Conservation (phyloP, 2,329 filamentous ascomycete genomes). For the Aspergillus neotritici region DNA sequence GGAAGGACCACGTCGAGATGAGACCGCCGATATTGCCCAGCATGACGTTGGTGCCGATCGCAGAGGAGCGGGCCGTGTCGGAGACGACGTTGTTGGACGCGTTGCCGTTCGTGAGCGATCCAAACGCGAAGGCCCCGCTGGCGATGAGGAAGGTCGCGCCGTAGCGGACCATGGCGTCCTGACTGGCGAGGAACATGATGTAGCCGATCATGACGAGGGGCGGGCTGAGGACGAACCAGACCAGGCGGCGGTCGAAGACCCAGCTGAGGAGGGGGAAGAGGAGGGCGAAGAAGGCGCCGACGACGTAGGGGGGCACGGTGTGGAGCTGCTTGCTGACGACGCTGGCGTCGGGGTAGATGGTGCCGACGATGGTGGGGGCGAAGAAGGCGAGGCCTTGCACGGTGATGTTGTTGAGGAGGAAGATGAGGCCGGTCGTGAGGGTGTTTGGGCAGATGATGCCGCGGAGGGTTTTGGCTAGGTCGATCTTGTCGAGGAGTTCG, state of each 20-base stretch:
- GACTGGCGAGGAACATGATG: constrained; percentile 61
- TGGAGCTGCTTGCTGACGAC: constrained; percentile 62
- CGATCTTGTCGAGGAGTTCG: constrained; percentile 59
- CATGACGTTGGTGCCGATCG: constrained; percentile 65
- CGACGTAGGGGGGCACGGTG: constrained; percentile 65
- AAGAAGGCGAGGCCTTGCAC: constrained; percentile 68
- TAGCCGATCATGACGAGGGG: constrained; percentile 65
- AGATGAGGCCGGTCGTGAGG: constrained; percentile 52
- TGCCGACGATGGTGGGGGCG: constrained; percentile 62
- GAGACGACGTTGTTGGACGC: constrained; percentile 65
- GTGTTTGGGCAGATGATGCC: constrained; percentile 63
- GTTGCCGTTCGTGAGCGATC: constrained; percentile 61
- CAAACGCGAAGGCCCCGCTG: constrained; percentile 57
- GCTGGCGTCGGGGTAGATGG: constrained; percentile 57
- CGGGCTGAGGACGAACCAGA: constrained; percentile 56
- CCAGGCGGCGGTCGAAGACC: constrained; percentile 54
- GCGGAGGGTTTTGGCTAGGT: constrained; percentile 52
- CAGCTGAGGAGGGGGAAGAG: constrained; percentile 58
- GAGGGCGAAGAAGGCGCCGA: constrained; percentile 62
- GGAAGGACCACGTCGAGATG: constrained; percentile 60
- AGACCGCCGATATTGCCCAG: constrained; percentile 67
- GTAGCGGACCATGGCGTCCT: constrained; percentile 53
- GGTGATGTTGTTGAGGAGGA: constrained; percentile 63
- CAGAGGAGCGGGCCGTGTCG: constrained; percentile 62
- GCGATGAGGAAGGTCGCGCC: constrained; percentile 66